Evolutionary conservation across 208 protist genomes (phyloP), one percentile per base, ranked within the genome.

Genomic region (Perkinsela sp.): DNA sequence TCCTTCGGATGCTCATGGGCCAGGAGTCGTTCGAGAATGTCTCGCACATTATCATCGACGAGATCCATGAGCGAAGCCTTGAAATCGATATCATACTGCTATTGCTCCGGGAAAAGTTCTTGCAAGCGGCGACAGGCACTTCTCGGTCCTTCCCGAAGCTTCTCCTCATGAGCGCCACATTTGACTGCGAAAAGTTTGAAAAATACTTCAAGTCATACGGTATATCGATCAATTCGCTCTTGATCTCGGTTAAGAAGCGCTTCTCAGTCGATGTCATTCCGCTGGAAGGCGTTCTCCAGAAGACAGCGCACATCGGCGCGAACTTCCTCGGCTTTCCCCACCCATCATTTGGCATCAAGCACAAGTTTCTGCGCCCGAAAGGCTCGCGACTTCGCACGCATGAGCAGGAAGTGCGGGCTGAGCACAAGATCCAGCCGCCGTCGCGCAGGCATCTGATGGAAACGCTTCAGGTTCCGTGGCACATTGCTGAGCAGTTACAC

Each of bases 51-150:
- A 81, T 95, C 29, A 87, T 96, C 57, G 92, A 96, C 75, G 92
- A 96, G 70, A 92, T 94, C 57, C 92, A 96, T 76, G 92, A 96
- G 79, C 83, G 92, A 48, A 96, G 94, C 16, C 89, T 99, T 1
- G 85, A 95, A 72, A 93, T 81, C 16, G 92, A 96, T 81, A 92
- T 95, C 72, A 75, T 95, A 30, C 80, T 96, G 16, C 90, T 94
- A 32, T 76, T 95, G 1, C 74, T 96, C 32, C 79, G 81, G 28
- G 86, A 95, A 48, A 73, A 94, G 29, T 74, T 94, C 68, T 72
- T 75, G 1, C 73, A 78, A 1, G 80, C 81, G 66, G 75, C 28
- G 0, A 80, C 83, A n/a, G n/a, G n/a, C n/a, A n/a, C n/a, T n/a
- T n/a, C 13, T 22, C 30, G 67, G 1, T 13, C 32, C 13, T 66